Base-by-base conservation (phyloP, 768 basidiomycete species). In the Tulasnella sp. region DNA sequence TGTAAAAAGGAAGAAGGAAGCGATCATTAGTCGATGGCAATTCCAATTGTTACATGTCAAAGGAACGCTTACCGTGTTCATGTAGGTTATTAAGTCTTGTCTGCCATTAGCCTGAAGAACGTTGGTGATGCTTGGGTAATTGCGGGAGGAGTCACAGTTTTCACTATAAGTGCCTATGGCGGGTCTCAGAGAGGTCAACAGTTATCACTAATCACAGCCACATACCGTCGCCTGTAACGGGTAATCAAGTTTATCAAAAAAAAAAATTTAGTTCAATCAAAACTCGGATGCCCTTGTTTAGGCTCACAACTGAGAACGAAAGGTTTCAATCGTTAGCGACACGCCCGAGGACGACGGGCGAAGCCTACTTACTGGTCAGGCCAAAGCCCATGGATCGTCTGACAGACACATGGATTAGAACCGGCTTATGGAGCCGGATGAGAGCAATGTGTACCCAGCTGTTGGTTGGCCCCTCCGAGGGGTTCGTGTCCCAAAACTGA, bases 361-460 rank as follows among this genome's bases (percentile, higher is more conserved):
- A 48, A 11, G 38, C 4, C 3, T 48, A 70, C 76, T 52, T 63
- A 82, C 80, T 80, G 70, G 65, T 83, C 84, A 3, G 82, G 81
- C 84, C 84, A 86, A 43, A 84, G 72, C 61, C 84, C 83, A 80
- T 60, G 19, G 23, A 63, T 52, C 4, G 63, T 64, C 67, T 65
- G 65, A 8, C 3, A 52, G 9, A 15, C 23, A 15, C n/a, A n/a
- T n/a, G n/a, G n/a, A n/a, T n/a, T n/a, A n/a, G n/a, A n/a, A n/a
- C n/a, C n/a, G n/a, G n/a, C n/a, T n/a, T n/a, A n/a, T n/a, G n/a
- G n/a, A n/a, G n/a, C n/a, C n/a, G n/a, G n/a, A n/a, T n/a, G n/a
- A n/a, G n/a, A n/a, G n/a, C n/a, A n/a, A n/a, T n/a, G n/a, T n/a
- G 49, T 60, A 81, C 85, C 84, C 86, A 88, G 65, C 80, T 82